Evolutionary conservation across 2,329 filamentous ascomycete species (phyloP), one percentile per base, ranked within the genome.

Genomic region (Alternaria sp.): DNA sequence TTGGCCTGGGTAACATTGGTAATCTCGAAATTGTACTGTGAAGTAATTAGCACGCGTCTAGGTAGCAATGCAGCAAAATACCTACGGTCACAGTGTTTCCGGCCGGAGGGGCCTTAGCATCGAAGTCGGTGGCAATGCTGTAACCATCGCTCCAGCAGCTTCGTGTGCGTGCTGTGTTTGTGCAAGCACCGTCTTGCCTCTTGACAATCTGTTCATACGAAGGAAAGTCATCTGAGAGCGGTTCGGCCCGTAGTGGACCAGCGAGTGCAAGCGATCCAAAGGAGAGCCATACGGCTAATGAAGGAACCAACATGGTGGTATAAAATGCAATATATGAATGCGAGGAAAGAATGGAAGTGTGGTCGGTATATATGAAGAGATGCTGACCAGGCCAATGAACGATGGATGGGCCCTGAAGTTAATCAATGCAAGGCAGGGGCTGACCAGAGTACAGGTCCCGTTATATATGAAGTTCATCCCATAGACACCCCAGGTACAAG

Each of bases 91-190:
- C 72, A 18, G 68, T 74, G 22, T 64, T 74, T 5, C 81, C 81
- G 30, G 78, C 79, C 6, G 71, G 74, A 4, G 81, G 81, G 8
- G 74, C 70, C 60, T 82, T 82, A n/a, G 67, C 70, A 58, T 83
- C 81, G 57, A 82, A 82, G 57, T 83, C 81, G 9, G 81, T 83
- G 32, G 78, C 71, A 43, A 82, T 80, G 59, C 77, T 80, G 73
- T 76, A 81, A 44, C 81, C 81, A 56, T 70, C 69, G 32, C 69
- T 74, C 81, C 81, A 83, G 65, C 81, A 83, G 14, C 68, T 69
- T 63, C 81, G 72, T 5, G 79, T 79, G 12, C 64, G 67, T 30
- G 81, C 76, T 8, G 74, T 74, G 62, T 82, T 79, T 11, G 74
- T 81, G 66, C 81, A 83, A 25, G 63, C 66, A n/a, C 73, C 66